Conservation (phyloP, 495 filamentous ascomycete species). For the Pseudotulostoma volvatum region DNA sequence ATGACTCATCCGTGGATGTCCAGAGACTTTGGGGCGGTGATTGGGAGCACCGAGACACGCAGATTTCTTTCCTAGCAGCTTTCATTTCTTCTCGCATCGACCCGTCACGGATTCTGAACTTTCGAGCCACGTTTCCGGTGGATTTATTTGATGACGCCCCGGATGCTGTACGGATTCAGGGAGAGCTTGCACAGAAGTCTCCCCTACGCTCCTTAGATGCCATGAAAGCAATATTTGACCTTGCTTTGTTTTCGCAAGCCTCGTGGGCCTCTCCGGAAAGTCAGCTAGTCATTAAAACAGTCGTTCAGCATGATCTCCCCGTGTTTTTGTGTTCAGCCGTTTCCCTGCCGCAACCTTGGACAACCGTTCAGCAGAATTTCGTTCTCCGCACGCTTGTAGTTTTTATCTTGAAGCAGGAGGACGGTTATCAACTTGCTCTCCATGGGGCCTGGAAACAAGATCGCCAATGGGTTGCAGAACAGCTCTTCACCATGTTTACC, state of each 20-base stretch:
- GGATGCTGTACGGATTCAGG: constrained; percentile 50
- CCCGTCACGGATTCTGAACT: constrained; percentile 60
- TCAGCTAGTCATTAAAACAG: constrained; percentile 37
- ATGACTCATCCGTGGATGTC: constrained; percentile 49
- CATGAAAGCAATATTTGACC: constrained; percentile 61
- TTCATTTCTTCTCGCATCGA: constrained; percentile 67
- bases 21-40: constrained; percentile 80
- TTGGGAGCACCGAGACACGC: constrained; percentile 73
- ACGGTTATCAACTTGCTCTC: constrained; percentile 67
- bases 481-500: constrained; percentile 64
- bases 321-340: constrained; percentile 68
- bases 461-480: constrained; percentile 59
- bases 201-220: constrained; percentile 81
- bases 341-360: constrained; percentile 50
- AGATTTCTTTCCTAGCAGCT: constrained; percentile 76
- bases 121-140: constrained; percentile 59
- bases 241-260: constrained; percentile 49
- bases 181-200: constrained; percentile 60
- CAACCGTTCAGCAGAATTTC: constrained; percentile 42
- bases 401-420: constrained; percentile 44
- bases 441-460: constrained; percentile 82
- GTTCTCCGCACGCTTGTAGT: constrained; percentile 43
- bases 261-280: constrained; percentile 50
- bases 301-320: constrained; percentile 36
- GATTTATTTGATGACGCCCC: constrained; percentile 62